Base-by-base conservation (phyloP, 208 protist species). In the Histomonas meleagridis region DNA sequence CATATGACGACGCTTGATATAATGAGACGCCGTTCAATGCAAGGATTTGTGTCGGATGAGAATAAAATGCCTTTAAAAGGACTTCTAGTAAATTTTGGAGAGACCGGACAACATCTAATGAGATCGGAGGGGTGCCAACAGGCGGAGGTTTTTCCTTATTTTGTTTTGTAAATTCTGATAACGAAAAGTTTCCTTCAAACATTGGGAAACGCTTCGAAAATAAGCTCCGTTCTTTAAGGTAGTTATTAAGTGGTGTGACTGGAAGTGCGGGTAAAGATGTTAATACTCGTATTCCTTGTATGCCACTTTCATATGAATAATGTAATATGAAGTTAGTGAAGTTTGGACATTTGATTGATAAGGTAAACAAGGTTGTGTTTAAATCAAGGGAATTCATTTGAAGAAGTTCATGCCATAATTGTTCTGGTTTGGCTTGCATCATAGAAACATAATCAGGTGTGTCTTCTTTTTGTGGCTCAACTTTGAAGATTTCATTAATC, bases 171-270 rank as follows among this genome's bases (percentile, higher is more conserved):
- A 81, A 81, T 16, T 81, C 70, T 32, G 3, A 4, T 32, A 81
- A 23, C 21, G n/a, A 46, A 51, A 32, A 81, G 21, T 81, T 81
- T 51, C 70, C 70, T 81, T 81, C 70, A 51, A 81, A 81, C 60
- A 65, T 65, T n/a, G 60, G 60, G 23, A n/a, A 65, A 65, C 23
- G 16, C 16, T n/a, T 65, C 7, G 3, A 65, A 65, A 65, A 65
- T 65, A 5, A 28, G 16, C n/a, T 65, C 7, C 60, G 7, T n/a
- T n/a, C 21, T 65, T 65, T 3, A 12, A 65, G 23, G n/a, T 65
- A 65, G 23, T 65, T 65, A 28, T 65, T 65, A 10, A 65, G 7
- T 5, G 60, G 23, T 65, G 60, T 65, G 7, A 5, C 3, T 28
- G 60, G n/a, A n/a, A 65, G 23, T 7, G 60, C 60, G 7, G 60